These are phyloP conservation scores for Heritiera fomes DNA, from an alignment of 345 rosid species.

Conservation along the genomic window DNA sequence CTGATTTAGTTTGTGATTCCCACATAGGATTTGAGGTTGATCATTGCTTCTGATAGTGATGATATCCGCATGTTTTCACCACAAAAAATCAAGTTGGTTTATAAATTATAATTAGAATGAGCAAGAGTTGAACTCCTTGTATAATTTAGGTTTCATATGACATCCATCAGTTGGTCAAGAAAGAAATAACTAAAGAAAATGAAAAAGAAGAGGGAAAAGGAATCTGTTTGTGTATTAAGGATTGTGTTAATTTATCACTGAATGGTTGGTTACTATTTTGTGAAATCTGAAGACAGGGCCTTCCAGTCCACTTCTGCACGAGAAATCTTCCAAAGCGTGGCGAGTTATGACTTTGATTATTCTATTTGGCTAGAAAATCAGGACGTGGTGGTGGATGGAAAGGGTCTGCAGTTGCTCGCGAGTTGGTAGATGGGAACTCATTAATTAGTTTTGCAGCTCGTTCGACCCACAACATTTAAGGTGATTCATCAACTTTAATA, in stretches of 20 bases:
- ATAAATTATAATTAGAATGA: background rate
- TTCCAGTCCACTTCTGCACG: slow-evolving; percentile 54
- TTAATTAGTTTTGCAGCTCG: slow-evolving; percentile 52
- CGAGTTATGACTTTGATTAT: slow-evolving; percentile 37
- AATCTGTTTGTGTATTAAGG: background rate
- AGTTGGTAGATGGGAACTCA: slow-evolving; percentile 68
- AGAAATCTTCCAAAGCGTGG: slow-evolving; percentile 47
- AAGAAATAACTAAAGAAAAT: background rate
- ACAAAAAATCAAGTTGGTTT: background rate
- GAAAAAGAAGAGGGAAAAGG: background rate
- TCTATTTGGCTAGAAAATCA: slow-evolving; percentile 44
- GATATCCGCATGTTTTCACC: background rate
- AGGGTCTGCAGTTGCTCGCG: slow-evolving; percentile 64
- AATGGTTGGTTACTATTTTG: background rate
- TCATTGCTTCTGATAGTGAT: background rate
- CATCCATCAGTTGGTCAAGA: background rate
- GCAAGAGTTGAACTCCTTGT: background rate
- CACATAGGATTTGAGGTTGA: background rate
- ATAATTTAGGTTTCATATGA: background rate
- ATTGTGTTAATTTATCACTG: background rate
- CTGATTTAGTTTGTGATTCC: background rate
- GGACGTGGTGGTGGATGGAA: slow-evolving; percentile 81
- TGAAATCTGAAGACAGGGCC: slow-evolving; percentile 40
- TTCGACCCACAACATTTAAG: slow-evolving; percentile 49
- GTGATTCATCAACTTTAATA: slow-evolving; percentile 26